Evolutionary conservation across 2,329 filamentous ascomycete genomes (phyloP).

Genomic region (Paraphaeosphaeria minitans): DNA sequence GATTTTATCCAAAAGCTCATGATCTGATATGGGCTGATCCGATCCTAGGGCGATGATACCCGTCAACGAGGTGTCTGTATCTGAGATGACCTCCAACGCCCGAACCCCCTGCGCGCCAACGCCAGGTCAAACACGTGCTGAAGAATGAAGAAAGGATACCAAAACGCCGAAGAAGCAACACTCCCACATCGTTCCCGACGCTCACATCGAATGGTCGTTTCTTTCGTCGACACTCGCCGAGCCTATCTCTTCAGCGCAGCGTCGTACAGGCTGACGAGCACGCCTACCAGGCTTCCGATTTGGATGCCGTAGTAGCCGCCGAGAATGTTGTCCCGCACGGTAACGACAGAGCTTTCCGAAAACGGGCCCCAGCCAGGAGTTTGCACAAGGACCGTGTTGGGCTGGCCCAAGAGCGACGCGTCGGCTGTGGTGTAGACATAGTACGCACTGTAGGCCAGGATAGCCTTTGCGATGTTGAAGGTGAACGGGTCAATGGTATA

Average conservation of each 20-base stretch:
- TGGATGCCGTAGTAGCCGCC: constrained; percentile 74
- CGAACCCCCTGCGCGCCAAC: constrained; percentile 7
- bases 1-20: neutral
- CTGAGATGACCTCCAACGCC: constrained; percentile 28
- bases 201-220: constrained; percentile 3
- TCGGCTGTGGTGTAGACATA: constrained; percentile 42
- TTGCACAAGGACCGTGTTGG: constrained; percentile 61
- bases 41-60: neutral
- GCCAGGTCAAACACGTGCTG: constrained; percentile 10
- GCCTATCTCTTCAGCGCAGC: constrained; percentile 68
- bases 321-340: constrained; percentile 70
- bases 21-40: neutral
- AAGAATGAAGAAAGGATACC: constrained; percentile 8
- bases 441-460: constrained; percentile 82
- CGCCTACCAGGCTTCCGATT: constrained; percentile 70
- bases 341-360: constrained; percentile 62
- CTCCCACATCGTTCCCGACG: neutral
- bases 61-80: constrained; percentile 14
- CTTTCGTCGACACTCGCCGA: neutral
- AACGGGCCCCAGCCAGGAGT: constrained; percentile 58
- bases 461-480: constrained; percentile 86
- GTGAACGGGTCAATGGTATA: constrained; percentile 81
- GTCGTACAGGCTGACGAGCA: constrained; percentile 75
- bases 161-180: neutral
- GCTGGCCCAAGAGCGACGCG: constrained; percentile 22